Evolutionary conservation across 805 yeast species (phyloP), one percentile per base, ranked within the genome.

Genomic region (Kodamaea sagamina): DNA sequence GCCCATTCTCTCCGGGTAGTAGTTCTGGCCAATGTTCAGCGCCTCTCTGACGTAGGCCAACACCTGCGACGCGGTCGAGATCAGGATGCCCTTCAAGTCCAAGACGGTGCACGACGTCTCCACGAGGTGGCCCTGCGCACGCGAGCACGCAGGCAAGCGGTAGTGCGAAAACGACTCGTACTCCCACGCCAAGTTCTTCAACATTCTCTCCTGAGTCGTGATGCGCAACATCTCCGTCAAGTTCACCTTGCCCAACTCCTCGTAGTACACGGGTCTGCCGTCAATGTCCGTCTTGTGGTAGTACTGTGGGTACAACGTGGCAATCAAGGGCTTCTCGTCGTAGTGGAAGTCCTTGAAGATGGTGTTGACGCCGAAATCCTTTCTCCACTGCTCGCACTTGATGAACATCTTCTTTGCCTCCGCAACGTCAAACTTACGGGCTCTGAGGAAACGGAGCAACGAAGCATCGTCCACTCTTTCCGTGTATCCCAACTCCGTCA

Each of bases 1-100:
- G 61, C 99, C 99, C 99, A 93, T 93, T 68, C 98, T 86, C 75
- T 93, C 99, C 11, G 99, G 99, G 65, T 93, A 93, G 70, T 87
- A 92, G 71, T 93, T 88, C 74, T 93, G 99, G 47, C 98, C 97
- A 57, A 93, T 88, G 58, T 78, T 72, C 10, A 97, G 87, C 7
- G 99, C 97, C 68, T 90, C 97, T 63, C 83, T 82, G 43, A 93
- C 95, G 67, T 89, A 93, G 9, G 84, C 74, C 51, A 89, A 74
- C 32, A 93, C 99, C 62, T 84, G 88, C 50, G 84, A 81, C 18
- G 95, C 96, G 37, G 93, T 70, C 17, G 85, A 72, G 47, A 93
- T 74, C 18, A 97, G 87, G 44, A 92, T 89, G 25, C 97, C 97
- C 71, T 93, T 93, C 63, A 93, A 77, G 63, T 93, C 99, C 74